Percentiles rank a stretch among this genome's conserved stretches.
phyloP scores from a whole-genome alignment of 352 stramenopile species.

The Phytophthora lateralis region DNA sequence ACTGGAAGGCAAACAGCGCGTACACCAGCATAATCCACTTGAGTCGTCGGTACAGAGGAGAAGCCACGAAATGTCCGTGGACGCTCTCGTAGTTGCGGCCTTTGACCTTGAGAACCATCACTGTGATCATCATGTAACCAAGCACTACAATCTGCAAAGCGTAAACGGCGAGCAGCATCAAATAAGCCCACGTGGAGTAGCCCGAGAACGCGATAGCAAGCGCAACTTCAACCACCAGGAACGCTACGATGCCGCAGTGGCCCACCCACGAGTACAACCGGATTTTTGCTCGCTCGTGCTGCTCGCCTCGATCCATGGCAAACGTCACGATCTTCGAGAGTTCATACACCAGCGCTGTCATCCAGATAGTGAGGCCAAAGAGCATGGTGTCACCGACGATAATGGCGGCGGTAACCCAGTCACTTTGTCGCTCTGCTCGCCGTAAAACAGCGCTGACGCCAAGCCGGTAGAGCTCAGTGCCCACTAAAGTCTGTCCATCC shows the following conservation, averaged over 20 bases:
- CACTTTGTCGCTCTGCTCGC: slow-evolving; percentile 19
- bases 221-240: slow-evolving; percentile 24
- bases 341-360: slow-evolving; percentile 49
- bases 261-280: slow-evolving; percentile 33
- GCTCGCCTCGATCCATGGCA: slow-evolving; percentile 46
- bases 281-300: slow-evolving; percentile 39
- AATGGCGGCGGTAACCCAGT: slow-evolving; percentile 35
- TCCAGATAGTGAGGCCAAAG: slow-evolving; percentile 42
- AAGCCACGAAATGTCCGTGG: slow-evolving; percentile 47
- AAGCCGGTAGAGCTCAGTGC: slow-evolving; percentile 36
- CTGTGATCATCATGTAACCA: slow-evolving; percentile 36
- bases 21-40: slow-evolving; percentile 57
- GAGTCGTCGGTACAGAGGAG: slow-evolving; percentile 50
- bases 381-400: slow-evolving; percentile 35
- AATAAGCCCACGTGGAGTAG: slow-evolving; percentile 40
- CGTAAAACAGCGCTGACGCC: slow-evolving; percentile 36
- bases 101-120: slow-evolving; percentile 40
- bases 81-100: slow-evolving; percentile 50
- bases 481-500: slow-evolving; percentile 12
- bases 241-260: slow-evolving; percentile 27
- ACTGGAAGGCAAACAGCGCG: slow-evolving; percentile 59
- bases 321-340: slow-evolving; percentile 39
- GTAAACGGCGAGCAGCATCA: slow-evolving; percentile 32
- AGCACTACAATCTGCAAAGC: slow-evolving; percentile 36
- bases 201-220: slow-evolving; percentile 27